Base-by-base conservation (phyloP, 306 rosid species). In the Sphenostylis stenocarpa region DNA sequence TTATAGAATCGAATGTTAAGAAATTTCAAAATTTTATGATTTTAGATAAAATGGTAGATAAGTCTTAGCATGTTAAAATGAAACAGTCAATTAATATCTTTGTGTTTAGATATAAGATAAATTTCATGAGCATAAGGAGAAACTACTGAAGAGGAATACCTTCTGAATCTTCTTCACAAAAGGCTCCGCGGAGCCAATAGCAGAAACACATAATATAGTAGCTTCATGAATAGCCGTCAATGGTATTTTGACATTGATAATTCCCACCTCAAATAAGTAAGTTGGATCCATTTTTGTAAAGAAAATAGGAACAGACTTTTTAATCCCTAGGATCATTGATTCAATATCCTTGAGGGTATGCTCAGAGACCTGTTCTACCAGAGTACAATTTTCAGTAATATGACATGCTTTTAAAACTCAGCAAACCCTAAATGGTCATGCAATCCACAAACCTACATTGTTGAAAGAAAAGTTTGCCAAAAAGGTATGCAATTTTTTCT, bases 101-200 rank as follows among this genome's bases (percentile, higher is more conserved):
- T 52, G 55, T 29, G 23, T 51, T 58, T 24, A 31, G 20, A 75
- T 66, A 66, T 28, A 1, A 67, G 16, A 55, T 29, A 73, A 4
- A 16, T 43, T n/a, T 21, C 58, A 64, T 61, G 52, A 61, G 24
- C 72, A 48, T 19, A 16, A 70, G 9, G 31, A 36, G 33, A 63
- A 12, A 63, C 44, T 20, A 61, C 16, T 10, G 16, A n/a, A 47
- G 84, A 77, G 44, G 31, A 63, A 58, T 85, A 92, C 97, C 97
- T 89, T 87, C 80, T 81, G 87, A 51, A 89, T 79, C 41, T 76
- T 88, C 86, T 74, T 83, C 80, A 85, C 97, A 84, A 95, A 90
- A 72, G 97, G 70, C 53, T 88, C 86, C 13, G 98, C 88, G 80
- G 97, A 95, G 78, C 90, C 98, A 80, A 95, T 85, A 70, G 97